These are phyloP conservation scores for Hypoxylon fragiforme DNA, from an alignment of 495 filamentous ascomycete species.

Conservation along the genomic window DNA sequence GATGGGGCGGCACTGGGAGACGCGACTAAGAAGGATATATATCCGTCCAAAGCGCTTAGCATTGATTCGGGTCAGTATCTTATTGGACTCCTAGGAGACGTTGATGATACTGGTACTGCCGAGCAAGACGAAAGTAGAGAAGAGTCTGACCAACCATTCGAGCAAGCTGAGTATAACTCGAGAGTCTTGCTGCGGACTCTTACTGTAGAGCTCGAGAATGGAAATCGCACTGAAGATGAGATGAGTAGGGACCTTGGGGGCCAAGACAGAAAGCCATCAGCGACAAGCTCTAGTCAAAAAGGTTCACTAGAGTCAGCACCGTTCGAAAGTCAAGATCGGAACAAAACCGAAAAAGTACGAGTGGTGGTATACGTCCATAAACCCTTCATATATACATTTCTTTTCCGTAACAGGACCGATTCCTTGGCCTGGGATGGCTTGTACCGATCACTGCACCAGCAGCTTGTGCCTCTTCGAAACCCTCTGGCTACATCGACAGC, in stretches of 20 bases:
- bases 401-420: conserved; percentile 74
- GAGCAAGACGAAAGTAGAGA: conserved; percentile 24
- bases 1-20: conserved; percentile 1
- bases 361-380: conserved; percentile 73
- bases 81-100: conserved; percentile 68
- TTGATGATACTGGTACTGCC: conserved; percentile 48
- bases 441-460: conserved; percentile 80
- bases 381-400: conserved; percentile 89
- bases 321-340: conserved; percentile 53
- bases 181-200: conserved; percentile 52
- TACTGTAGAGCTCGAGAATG: conserved; percentile 52
- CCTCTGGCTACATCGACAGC: conserved; percentile 68
- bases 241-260: conserved; percentile 50
- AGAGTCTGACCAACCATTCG: conserved; percentile 30
- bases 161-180: conserved; percentile 41
- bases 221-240: conserved; percentile 40
- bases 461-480: conserved; percentile 76
- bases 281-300: conserved; percentile 12
- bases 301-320: conserved; percentile 22
- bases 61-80: conserved; percentile 62
- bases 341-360: conserved; percentile 61
- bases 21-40: conserved; percentile 1
- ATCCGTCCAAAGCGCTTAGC: conserved; percentile 3
- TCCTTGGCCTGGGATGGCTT: conserved; percentile 68
- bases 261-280: conserved; percentile 38